Evolutionary conservation across 1,284 basidiomycete species (phyloP).

Genomic region (Phylloboletellus chloephorus): DNA sequence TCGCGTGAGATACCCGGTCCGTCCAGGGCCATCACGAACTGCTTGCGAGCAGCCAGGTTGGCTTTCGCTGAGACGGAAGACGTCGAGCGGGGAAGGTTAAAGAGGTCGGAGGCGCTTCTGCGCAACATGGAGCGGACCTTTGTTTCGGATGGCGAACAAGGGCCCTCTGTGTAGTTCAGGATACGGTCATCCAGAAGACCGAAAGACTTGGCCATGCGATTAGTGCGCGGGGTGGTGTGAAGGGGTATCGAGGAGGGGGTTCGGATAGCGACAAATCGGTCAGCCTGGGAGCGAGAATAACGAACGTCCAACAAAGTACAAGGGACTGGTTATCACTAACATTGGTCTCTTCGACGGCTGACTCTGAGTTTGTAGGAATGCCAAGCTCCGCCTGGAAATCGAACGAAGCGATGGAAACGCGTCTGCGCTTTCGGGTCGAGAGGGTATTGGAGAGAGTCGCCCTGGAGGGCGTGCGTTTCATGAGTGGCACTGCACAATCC

Average conservation of each 20-base stretch:
- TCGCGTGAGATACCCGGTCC: constrained; percentile 45
- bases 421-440: constrained; percentile 29
- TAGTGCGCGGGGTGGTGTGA: constrained; percentile 43
- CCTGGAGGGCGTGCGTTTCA: constrained; percentile 32
- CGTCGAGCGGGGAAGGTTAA: constrained; percentile 28
- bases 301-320: constrained; percentile 3
- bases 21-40: constrained; percentile 46
- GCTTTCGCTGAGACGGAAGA: constrained; percentile 40
- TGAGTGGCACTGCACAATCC: constrained; percentile 25
- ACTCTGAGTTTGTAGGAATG: constrained; percentile 10
- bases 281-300: constrained; percentile 33
- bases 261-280: constrained; percentile 42
- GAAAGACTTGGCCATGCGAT: constrained; percentile 43
- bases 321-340: constrained; percentile 20
- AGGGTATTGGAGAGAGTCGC: constrained; percentile 27
- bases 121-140: constrained; percentile 35
- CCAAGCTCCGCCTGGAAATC: constrained; percentile 28
- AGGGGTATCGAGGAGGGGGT: constrained; percentile 38
- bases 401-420: constrained; percentile 30
- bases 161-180: constrained; percentile 35
- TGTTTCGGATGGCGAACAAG: constrained; percentile 25
- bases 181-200: constrained; percentile 44
- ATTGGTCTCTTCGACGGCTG: constrained; percentile 27
- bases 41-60: constrained; percentile 39
- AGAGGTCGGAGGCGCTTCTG: constrained; percentile 37